Conservation (phyloP, 208 protist species). For the Trichomonas gallinae region DNA sequence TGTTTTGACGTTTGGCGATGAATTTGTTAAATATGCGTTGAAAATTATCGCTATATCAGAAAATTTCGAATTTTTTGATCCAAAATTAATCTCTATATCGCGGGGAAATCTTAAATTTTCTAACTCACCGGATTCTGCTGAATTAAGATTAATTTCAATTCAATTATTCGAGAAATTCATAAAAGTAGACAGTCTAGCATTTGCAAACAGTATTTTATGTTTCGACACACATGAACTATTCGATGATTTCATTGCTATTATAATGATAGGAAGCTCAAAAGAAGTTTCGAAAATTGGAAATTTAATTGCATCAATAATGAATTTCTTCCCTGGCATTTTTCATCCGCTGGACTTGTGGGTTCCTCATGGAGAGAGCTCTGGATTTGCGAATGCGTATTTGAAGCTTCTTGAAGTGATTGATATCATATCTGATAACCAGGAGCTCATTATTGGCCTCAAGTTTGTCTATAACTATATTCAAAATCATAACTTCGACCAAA, state of each 20-base stretch:
- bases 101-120: neutral
- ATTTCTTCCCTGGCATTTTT: neutral
- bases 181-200: neutral
- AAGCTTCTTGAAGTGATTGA: neutral
- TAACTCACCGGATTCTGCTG: neutral
- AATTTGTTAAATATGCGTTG: neutral
- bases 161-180: neutral
- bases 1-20: neutral
- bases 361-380: neutral
- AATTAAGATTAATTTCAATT: neutral
- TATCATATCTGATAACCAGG: neutral
- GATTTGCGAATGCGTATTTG: neutral
- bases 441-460: neutral
- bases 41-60: neutral
- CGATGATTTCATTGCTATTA: neutral
- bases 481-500: neutral
- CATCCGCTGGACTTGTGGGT: neutral
- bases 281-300: neutral
- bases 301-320: neutral
- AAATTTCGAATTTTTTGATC: neutral
- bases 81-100: neutral
- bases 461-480: neutral
- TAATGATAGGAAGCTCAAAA: neutral
- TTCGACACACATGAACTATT: neutral
- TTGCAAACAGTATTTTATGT: neutral